Evolutionary conservation across 805 yeast species (phyloP), one percentile per base, ranked within the genome.

Genomic region (Alloascoidea africana): DNA sequence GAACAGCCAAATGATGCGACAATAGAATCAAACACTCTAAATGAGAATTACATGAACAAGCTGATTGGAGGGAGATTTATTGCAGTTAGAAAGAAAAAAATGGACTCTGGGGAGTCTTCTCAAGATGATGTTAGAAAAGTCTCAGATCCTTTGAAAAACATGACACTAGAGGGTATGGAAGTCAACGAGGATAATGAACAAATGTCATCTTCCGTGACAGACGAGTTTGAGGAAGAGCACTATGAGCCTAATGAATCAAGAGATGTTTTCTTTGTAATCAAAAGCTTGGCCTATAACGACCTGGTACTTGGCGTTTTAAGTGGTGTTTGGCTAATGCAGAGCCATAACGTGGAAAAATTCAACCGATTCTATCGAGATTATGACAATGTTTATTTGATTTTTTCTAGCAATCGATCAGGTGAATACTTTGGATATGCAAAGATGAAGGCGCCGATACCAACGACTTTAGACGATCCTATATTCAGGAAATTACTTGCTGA

Each of bases 401-500:
- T 61, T 39, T 56, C 63, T 3, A 65, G 62, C 16, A 62, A 62
- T 44, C 47, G 62, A 15, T 55, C 62, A 4, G 59, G 63, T 3
- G 53, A 53, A 11, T 62, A 58, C 38, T 59, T 47, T 38, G 66
- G 66, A 5, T 56, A 56, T 39, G 66, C 66, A 6, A 46, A 58
- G 17, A 55, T 61, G 59, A 52, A 49, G 11, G 44, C 49, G 16
- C 49, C 46, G 3, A 53, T 58, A 32, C 38, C 36, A 8, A 34
- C 36, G 6, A 5, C 36, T 5, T 5, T 8, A 11, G 36, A 8
- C 11, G 18, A n/a, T 8, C 17, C 11, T 11, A 11, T 32, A 8
- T 14, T 32, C n/a, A n/a, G n/a, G n/a, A n/a, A n/a, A n/a, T n/a
- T n/a, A n/a, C n/a, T n/a, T n/a, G 8, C n/a, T 23, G 30, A 23